phyloP scores from a whole-genome alignment of 306 rosid species.

The Herpetospermum pedunculosum region DNA sequence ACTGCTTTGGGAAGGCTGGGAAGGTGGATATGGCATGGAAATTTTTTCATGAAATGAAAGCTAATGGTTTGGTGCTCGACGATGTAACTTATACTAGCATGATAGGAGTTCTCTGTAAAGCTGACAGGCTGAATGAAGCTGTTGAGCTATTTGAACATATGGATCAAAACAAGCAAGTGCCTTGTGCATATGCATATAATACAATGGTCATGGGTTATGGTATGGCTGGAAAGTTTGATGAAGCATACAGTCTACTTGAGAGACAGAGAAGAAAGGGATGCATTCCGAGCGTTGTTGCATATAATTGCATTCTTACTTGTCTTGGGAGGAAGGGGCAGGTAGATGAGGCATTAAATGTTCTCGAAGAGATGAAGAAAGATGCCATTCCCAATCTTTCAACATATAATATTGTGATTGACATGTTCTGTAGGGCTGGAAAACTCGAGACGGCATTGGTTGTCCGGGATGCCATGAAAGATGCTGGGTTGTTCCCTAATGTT shows the following conservation, averaged over 20 bases:
- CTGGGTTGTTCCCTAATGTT: constrained; percentile 81
- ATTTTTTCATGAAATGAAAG: constrained; percentile 85
- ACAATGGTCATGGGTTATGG: constrained; percentile 98
- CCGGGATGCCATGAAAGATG: constrained; percentile 67
- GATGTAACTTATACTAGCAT: constrained; percentile 84
- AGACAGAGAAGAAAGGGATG: constrained; percentile 86
- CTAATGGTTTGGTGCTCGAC: constrained; percentile 57
- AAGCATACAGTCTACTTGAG: constrained; percentile 76
- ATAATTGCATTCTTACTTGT: constrained; percentile 73
- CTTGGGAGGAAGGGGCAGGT: constrained; percentile 62
- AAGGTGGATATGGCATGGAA: constrained; percentile 98
- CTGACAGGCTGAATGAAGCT: constrained; percentile 64
- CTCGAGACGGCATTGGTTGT: constrained; percentile 47
- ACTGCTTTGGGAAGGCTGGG: constrained; percentile 83
- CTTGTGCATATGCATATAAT: constrained; percentile 94
- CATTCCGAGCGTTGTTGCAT: constrained; percentile 74
- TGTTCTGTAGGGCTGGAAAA: constrained; percentile 72
- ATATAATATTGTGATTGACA: constrained; percentile 68
- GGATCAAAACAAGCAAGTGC: constrained; percentile 63
- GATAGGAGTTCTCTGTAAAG: constrained; percentile 94
- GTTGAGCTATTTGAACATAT: constrained; percentile 64
- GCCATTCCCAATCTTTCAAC: constrained; percentile 79
- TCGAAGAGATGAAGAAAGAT: constrained; percentile 75
- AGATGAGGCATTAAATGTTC: constrained; percentile 59
- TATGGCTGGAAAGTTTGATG: constrained; percentile 72